Conservation (phyloP, 2,329 filamentous ascomycete species). For the Aspergillus sp. region DNA sequence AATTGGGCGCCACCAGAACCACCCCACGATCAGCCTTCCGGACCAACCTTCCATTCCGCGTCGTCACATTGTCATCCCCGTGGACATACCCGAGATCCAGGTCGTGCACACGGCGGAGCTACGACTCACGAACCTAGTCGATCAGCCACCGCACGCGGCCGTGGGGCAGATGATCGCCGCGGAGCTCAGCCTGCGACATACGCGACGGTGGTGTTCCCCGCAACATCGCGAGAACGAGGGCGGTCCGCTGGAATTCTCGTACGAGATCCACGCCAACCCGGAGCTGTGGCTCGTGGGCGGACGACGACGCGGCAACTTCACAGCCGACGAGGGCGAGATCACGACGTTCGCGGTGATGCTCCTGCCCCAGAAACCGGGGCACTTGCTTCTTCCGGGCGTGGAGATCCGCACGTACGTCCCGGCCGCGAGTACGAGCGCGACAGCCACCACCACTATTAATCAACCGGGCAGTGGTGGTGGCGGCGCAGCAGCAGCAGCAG, state of each 20-base stretch:
- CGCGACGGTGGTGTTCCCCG: constrained; percentile 52
- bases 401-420: constrained; percentile 68
- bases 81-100: constrained; percentile 81
- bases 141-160: constrained; percentile 37
- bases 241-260: constrained; percentile 70
- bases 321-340: constrained; percentile 45
- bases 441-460: constrained; percentile 3
- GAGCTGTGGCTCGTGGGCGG: constrained; percentile 87
- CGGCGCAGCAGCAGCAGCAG: no score
- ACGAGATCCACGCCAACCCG: constrained; percentile 72
- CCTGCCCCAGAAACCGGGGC: constrained; percentile 76
- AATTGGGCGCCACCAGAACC: constrained; percentile 26
- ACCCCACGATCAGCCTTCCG: constrained; percentile 33
- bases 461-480: constrained; percentile 12
- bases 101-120: constrained; percentile 72
- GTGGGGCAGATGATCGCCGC: constrained; percentile 50
- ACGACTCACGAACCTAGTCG: constrained; percentile 30
- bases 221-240: constrained; percentile 31
- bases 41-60: constrained; percentile 39
- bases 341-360: constrained; percentile 67
- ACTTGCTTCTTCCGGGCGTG: constrained; percentile 72
- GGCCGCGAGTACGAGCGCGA: constrained; percentile 21
- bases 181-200: constrained; percentile 53
- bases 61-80: constrained; percentile 77
- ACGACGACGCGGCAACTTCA: constrained; percentile 74